A percentile compares a stretch with the other conserved stretches of the same genome.
These are phyloP conservation scores for Akebia trifoliata DNA, from an alignment of 164 flowering plant species.

Conservation along the genomic window DNA sequence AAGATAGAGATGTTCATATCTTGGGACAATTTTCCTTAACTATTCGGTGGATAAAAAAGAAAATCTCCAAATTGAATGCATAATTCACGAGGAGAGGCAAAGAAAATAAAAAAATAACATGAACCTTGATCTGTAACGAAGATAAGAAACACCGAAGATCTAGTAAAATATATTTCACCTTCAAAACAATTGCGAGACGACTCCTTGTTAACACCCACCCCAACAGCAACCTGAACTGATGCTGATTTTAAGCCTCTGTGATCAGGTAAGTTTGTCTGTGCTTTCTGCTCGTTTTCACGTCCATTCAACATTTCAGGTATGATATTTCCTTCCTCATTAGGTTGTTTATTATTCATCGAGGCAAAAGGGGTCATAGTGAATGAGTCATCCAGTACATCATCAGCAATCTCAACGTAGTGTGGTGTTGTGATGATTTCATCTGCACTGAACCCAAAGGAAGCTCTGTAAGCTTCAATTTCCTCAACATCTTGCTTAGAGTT, in stretches of 20 bases:
- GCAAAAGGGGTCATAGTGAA: constrained; percentile 64
- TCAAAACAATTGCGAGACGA: constrained; percentile 26
- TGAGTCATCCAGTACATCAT: constrained; percentile 68
- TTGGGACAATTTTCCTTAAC: no score
- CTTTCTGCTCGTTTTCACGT: constrained; percentile 23
- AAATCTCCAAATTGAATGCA: no score
- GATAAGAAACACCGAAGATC: no score
- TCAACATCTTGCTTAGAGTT: constrained; percentile 71
- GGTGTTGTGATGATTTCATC: constrained; percentile 79
- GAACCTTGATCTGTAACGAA: no score
- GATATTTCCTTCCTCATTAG: constrained; percentile 40
- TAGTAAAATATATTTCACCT: no score
- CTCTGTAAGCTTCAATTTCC: constrained; percentile 93
- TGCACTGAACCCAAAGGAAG: constrained; percentile 98
- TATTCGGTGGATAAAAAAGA: no score
- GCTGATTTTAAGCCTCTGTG: constrained; percentile 23
- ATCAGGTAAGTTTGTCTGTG: constrained; percentile 20
- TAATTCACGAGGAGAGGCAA: no score
- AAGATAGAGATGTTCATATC: no score
- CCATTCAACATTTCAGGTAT: no score
- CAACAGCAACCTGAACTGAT: constrained; percentile 15
- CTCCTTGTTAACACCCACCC: constrained; percentile 13
- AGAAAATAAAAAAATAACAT: no score
- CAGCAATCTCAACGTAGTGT: constrained; percentile 80
- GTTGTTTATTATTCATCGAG: constrained; percentile 28